Evolutionary conservation across 306 rosid species (phyloP).

Genomic region (Rosa persica): DNA sequence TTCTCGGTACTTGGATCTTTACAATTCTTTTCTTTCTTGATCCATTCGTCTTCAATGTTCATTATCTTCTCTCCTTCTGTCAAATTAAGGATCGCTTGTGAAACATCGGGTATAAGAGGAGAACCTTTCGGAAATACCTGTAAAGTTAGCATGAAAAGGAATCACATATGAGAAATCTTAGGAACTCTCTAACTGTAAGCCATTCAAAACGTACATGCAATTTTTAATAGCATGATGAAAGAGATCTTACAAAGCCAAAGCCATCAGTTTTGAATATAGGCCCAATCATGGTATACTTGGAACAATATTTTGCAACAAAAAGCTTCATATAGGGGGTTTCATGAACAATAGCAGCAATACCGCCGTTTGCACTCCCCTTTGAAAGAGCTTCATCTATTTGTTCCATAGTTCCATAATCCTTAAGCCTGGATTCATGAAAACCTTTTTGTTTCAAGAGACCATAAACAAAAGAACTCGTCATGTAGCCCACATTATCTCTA

Average conservation of each 20-base stretch:
- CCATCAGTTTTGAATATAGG: slow-evolving; percentile 12
- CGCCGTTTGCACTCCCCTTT: slow-evolving; percentile 15
- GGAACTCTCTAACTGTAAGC: too few species aligned
- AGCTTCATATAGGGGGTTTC: slow-evolving; percentile 21
- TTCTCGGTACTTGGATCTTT: slow-evolving; percentile 9
- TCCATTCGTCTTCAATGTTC: slow-evolving; percentile 45
- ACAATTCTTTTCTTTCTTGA: slow-evolving; percentile 16
- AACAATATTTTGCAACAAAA: slow-evolving; percentile 18
- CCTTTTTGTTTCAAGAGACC: slow-evolving; percentile 32
- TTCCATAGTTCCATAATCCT: slow-evolving; percentile 2
- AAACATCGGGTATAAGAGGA: slow-evolving; percentile 48
- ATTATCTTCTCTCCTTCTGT: slow-evolving; percentile 47
- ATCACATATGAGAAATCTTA: background rate
- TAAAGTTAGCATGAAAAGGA: background rate
- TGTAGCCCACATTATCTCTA: slow-evolving; percentile 45
- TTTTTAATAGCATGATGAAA: background rate
- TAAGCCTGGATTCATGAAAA: slow-evolving; percentile 31
- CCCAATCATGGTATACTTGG: slow-evolving; percentile 24
- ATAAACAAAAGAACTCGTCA: slow-evolving; percentile 40
- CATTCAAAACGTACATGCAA: background rate
- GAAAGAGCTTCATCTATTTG: slow-evolving; percentile 7
- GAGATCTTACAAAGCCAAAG: slow-evolving; percentile 29
- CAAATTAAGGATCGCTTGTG: slow-evolving; percentile 47
- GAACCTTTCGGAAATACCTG: slow-evolving; percentile 44
- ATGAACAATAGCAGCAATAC: slow-evolving; percentile 32